Base-by-base conservation (phyloP, 1,139 yeast species). In the Pichia sp. region DNA sequence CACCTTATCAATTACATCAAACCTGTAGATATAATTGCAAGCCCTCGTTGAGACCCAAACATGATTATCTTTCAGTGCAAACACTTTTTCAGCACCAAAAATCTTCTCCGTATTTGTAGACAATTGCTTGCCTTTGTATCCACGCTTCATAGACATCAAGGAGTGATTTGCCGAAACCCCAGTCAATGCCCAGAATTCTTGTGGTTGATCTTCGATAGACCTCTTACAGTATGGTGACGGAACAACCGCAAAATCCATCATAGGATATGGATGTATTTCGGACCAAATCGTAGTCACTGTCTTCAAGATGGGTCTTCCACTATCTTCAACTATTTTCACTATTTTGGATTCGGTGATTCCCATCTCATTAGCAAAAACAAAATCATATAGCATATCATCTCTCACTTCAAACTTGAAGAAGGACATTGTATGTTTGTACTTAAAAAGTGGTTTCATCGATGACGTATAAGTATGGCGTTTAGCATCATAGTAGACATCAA, bases 241-340 rank as follows among this genome's bases (percentile, higher is more conserved):
- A 3, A 51, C 45, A 6, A 52, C 26, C 2, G 33, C 26, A 31
- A 33, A 51, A 34, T 54, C 58, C 27, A 49, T 40, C 3, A 50
- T 35, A 6, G 60, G 60, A 28, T 47, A 48, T 47, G 54, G 49
- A 32, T 44, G 45, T 2, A 33, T 31, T 10, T 35, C 29, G 8
- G 46, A 39, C 17, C 45, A 51, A n/a, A 30, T 32, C 14, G 46
- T 47, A 20, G 46, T 46, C 6, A 44, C 14, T 4, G 44, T 37
- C 26, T 42, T 47, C 38, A 50, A 39, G 20, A 42, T 37, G 4
- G 36, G 32, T 23, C 40, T 40, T 6, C 38, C 47, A 9, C 37
- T 35, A 11, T 37, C 35, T 8, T 14, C 17, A 4, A 15, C 18
- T 25, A 25, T 25, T 8, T 13, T 14, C 8, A 25, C 27, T 14